Evolutionary conservation across 805 yeast species (phyloP).

Genomic region (Yarrowia sp.): DNA sequence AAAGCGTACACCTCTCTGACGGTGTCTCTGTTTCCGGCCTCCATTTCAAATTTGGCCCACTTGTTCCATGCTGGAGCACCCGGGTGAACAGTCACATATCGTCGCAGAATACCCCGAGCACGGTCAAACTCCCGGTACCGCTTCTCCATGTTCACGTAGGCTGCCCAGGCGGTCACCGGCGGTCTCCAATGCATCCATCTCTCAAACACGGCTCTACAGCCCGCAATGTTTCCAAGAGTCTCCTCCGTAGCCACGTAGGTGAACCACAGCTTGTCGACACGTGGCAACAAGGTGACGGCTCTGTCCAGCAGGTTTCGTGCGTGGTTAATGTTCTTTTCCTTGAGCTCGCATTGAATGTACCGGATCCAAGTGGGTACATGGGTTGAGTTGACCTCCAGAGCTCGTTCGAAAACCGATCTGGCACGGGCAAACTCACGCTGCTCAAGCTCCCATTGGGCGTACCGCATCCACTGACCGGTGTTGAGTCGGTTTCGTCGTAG

Average conservation of each 20-base stretch:
- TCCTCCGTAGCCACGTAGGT: constrained; percentile 81
- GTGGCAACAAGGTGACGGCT: constrained; percentile 68
- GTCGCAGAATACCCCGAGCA: constrained; percentile 55
- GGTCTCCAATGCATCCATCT: constrained; percentile 85
- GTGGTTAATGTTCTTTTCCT: constrained; percentile 71
- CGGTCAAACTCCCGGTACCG: constrained; percentile 58
- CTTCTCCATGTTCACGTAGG: constrained; percentile 68
- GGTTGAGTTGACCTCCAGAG: constrained; percentile 68
- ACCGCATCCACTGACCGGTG: constrained; percentile 84
- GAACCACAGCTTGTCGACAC: constrained; percentile 83
- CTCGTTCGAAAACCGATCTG: constrained; percentile 83
- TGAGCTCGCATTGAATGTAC: constrained; percentile 75
- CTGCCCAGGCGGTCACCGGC: constrained; percentile 59
- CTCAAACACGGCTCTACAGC: constrained; percentile 63
- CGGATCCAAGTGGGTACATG: constrained; percentile 83
- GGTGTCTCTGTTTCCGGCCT: constrained; percentile 45
- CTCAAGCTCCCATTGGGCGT: constrained; percentile 81
- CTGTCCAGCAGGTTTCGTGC: constrained; percentile 83
- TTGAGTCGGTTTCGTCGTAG: constrained; percentile 78
- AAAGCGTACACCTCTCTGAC: constrained; percentile 64
- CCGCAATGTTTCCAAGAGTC: constrained; percentile 57
- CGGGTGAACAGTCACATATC: constrained; percentile 55
- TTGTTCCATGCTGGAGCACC: constrained; percentile 59
- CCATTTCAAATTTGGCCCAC: constrained; percentile 72
- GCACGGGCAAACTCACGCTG: constrained; percentile 78